Evolutionary conservation across 2,329 filamentous ascomycete species (phyloP), one percentile per base, ranked within the genome.

Genomic region (Fusarium praegraminearum): DNA sequence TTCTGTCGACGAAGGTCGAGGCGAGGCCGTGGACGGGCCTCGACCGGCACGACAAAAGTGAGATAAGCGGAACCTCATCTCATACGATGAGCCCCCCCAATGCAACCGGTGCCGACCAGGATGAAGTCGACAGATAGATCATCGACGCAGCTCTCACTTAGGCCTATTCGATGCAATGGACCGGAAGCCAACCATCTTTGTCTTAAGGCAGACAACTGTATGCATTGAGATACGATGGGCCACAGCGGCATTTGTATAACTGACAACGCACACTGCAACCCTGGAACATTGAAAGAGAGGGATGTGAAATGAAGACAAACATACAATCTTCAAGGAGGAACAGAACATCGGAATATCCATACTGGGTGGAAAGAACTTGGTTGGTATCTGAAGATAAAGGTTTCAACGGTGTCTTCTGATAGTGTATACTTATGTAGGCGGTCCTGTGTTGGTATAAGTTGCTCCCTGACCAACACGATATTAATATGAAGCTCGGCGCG

Each of bases 401-500:
- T 58, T 56, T 53, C 52, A 47, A 65, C 28, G 24, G 58, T 54
- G 45, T 60, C 65, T 67, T 54, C 63, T 51, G 35, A 51, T 69
- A 60, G 61, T 47, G 46, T 68, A 65, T 65, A 57, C 54, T 58
- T 60, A 66, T 58, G 66, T 51, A 67, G 69, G 71, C 59, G 62
- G 66, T 69, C 62, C 53, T 67, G 63, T 53, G 56, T 51, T 56
- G 30, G 55, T 51, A 55, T 35, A 49, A 47, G 38, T 55, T 49
- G 65, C 57, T 66, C 60, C 52, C 61, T 67, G 57, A 57, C 53
- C 68, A 49, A 51, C 30, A 65, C 55, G 43, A 55, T 58, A 57
- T 67, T 45, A 30, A 52, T 49, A 62, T 73, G 67, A 67, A 73
- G 73, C 66, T 60, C 33, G 63, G 73, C 68, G 65, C 38, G 64